phyloP scores from a whole-genome alignment of 2,329 filamentous ascomycete genomes.

The Westerdykella sp. region DNA sequence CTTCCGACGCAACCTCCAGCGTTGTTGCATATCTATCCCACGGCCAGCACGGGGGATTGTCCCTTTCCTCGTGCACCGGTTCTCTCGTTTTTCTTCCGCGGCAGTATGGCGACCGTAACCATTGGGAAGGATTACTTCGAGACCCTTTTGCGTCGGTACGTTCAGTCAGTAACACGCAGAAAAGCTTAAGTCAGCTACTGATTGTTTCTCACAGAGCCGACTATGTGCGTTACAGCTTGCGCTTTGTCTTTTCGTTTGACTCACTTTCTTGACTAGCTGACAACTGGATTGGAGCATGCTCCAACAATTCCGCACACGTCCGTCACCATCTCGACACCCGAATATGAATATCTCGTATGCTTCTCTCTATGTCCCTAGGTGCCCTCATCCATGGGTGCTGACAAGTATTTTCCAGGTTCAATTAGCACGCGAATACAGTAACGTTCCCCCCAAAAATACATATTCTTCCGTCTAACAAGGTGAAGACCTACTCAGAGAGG shows the following conservation, averaged over 20 bases:
- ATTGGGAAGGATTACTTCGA: slow-evolving; percentile 57
- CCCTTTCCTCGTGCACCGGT: too few relatives aligned
- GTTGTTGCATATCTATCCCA: too few relatives aligned
- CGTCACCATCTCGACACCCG: slow-evolving; percentile 53
- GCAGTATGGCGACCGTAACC: slow-evolving; percentile 45
- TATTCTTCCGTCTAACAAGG: background rate
- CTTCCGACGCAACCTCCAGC: too few relatives aligned
- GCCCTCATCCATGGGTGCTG: background rate
- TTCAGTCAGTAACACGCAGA: slow-evolving; percentile 5
- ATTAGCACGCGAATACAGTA: slow-evolving; percentile 52
- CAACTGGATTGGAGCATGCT: slow-evolving; percentile 33
- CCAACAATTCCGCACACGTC: slow-evolving; percentile 17
- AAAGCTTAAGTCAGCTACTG: slow-evolving; percentile 14
- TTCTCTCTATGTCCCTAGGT: slow-evolving; percentile 1
- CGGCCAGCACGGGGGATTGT: too few relatives aligned
- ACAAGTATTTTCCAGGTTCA: slow-evolving; percentile 26
- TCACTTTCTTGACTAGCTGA: slow-evolving; percentile 33
- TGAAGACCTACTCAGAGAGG: slow-evolving; percentile 42
- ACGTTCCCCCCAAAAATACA: background rate
- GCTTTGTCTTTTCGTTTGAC: background rate
- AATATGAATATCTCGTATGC: slow-evolving; percentile 56
- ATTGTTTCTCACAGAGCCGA: slow-evolving; percentile 38
- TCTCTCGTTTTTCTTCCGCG: too few relatives aligned
- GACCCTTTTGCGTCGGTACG: slow-evolving; percentile 56
- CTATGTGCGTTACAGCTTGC: slow-evolving; percentile 41